Evolutionary conservation across 2,329 filamentous ascomycete species (phyloP), one percentile per base, ranked within the genome.

Genomic region (Zymoseptoria passerinii): DNA sequence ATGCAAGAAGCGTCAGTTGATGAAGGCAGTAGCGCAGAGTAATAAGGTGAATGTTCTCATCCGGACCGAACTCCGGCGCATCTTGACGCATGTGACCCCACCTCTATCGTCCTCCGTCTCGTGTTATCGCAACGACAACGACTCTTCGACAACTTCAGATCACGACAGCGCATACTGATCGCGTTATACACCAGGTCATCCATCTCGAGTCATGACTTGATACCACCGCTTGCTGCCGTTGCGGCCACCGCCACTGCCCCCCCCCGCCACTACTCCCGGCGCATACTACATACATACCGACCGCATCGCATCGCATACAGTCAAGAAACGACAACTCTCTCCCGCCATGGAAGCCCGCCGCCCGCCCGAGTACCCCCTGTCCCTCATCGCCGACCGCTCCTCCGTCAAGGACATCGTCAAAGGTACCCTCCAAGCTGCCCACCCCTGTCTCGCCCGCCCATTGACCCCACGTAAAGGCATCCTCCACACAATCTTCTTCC

Each of bases 401-500:
- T 94, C 88, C 57, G 90, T 96, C 65, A 90, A 89, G 73, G 92
- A 97, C 72, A 88, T 97, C 57, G 86, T 97, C 63, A 92, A 92
- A 84, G 92, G 92, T 70, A 48, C 16, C 4, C 35, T 48, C 50
- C 44, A 8, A 48, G 23, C 53, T 18, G 5, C 19, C 49, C 49
- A 20, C 18, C 8, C 44, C 7, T 28, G 6, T 7, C 20, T n/a
- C 29, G 20, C 52, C 10, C 20, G 2, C 20, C 27, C 56, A 48
- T 49, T 50, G 40, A 59, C 52, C 18, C 48, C 23, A n/a, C 20
- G 8, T n/a, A 1, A 54, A 95, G 92, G 89, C 63, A 89, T 96
- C 72, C 83, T 97, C 53, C 92, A 96, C 74, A 95, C 92, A 54
- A 96, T 97, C 74, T 99, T 97, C 84, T 97, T 97, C 82, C 92